phyloP scores from a whole-genome alignment of 352 stramenopile species.

The Globisporangium paddicum region DNA sequence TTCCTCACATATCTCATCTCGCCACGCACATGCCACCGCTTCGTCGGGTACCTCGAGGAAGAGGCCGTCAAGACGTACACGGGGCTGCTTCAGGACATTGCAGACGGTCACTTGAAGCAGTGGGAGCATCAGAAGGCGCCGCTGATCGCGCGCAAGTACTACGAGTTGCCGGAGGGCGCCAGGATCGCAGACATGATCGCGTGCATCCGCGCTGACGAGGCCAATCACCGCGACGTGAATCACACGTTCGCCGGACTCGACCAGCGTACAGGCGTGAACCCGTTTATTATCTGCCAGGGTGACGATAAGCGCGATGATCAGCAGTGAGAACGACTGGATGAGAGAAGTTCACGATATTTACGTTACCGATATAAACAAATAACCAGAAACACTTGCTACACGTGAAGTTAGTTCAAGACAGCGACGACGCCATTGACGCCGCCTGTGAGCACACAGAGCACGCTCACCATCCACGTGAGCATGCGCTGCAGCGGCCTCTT shows the following conservation, averaged over 20 bases:
- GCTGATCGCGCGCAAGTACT: constrained; percentile 84
- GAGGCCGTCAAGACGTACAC: constrained; percentile 92
- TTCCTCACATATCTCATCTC: constrained; percentile 85
- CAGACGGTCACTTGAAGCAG: constrained; percentile 64
- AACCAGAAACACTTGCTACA: no score
- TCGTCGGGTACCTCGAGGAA: constrained; percentile 93
- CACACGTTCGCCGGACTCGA: constrained; percentile 44
- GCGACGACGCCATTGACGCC: no score
- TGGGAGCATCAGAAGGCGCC: constrained; percentile 74
- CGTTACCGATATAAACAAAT: background rate
- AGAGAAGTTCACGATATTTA: background rate
- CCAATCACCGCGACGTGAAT: constrained; percentile 77
- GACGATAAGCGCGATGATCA: background rate
- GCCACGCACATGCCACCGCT: constrained; percentile 86
- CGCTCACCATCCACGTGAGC: no score
- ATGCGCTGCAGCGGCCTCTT: no score
- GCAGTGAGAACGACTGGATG: background rate
- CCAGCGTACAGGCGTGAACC: constrained; percentile 22
- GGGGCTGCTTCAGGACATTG: constrained; percentile 86
- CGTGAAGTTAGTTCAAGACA: no score
- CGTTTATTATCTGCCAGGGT: constrained; percentile 35
- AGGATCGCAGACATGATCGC: constrained; percentile 62
- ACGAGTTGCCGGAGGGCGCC: constrained; percentile 43
- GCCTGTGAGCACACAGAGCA: no score
- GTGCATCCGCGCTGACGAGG: constrained; percentile 70